Evolutionary conservation across 768 basidiomycete species (phyloP).

Genomic region (Punctularia strigosozonata): DNA sequence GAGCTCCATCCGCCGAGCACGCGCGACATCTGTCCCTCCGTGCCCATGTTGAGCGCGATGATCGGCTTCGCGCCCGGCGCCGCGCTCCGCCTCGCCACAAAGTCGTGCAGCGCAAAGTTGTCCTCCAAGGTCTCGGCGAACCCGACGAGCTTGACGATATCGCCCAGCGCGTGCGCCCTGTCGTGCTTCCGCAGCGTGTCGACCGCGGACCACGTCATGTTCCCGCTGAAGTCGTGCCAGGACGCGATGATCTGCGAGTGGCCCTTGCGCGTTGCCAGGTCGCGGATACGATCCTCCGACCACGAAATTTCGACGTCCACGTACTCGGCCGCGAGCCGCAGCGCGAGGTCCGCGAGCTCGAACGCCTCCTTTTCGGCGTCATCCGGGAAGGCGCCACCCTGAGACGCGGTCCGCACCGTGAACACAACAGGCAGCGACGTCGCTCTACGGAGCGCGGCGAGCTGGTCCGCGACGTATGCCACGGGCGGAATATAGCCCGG

Average conservation of each 20-base stretch:
- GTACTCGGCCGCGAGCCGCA: constrained; percentile 84
- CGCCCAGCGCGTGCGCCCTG: constrained; percentile 55
- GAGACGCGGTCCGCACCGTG: constrained; percentile 78
- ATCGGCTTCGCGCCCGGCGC: constrained; percentile 59
- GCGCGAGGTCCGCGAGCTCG: constrained; percentile 63
- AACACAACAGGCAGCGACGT: constrained; percentile 83
- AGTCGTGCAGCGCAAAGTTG: constrained; percentile 69
- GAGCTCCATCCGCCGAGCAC: constrained; percentile 77
- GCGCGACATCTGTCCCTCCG: constrained; percentile 81
- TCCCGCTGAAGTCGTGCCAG: constrained; percentile 90
- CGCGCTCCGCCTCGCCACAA: constrained; percentile 38
- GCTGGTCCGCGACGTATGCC: constrained; percentile 68
- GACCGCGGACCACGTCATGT: constrained; percentile 67
- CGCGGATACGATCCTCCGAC: constrained; percentile 47
- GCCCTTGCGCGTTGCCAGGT: constrained; percentile 53
- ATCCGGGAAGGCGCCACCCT: constrained; percentile 90
- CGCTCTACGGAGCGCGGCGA: constrained; percentile 64
- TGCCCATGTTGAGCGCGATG: constrained; percentile 91
- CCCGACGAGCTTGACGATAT: constrained; percentile 88
- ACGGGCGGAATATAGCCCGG: constrained; percentile 53
- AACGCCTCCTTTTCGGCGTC: constrained; percentile 57
- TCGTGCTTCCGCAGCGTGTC: constrained; percentile 59
- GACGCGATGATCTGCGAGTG: constrained; percentile 78
- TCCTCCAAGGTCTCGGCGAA: constrained; percentile 67
- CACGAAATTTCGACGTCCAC: constrained; percentile 83